Percentiles rank a stretch among this genome's conserved stretches.
phyloP scores from a whole-genome alignment of 148 eudicot genomes.

The Vaccinium corymbosum region DNA sequence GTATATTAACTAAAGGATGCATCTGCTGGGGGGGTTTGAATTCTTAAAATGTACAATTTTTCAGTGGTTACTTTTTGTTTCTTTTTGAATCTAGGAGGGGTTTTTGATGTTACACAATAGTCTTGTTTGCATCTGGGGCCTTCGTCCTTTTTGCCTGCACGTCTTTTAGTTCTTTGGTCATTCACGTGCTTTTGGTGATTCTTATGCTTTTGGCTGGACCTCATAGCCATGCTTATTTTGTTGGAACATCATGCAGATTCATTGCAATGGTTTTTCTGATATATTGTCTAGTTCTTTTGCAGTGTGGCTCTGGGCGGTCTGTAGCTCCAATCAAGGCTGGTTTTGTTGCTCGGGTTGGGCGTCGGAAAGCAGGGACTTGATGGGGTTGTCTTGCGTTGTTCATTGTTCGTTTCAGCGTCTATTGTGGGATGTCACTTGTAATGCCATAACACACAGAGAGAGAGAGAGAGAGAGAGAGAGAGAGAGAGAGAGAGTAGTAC shows the following conservation, averaged over 20 bases:
- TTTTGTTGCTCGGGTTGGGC: slow-evolving; percentile 51
- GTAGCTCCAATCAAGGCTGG: slow-evolving; percentile 63
- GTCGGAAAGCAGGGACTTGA: slow-evolving; percentile 46
- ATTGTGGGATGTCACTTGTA: neutral
- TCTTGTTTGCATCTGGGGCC: neutral
- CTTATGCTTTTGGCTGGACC: neutral
- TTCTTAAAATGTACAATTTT: neutral
- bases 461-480: too few species aligned
- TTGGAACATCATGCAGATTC: neutral
- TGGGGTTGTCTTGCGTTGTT: neutral
- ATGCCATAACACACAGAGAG: neutral
- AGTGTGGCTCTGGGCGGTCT: slow-evolving; percentile 70
- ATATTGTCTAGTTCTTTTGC: slow-evolving; percentile 9
- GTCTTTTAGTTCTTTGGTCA: neutral
- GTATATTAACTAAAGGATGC: neutral
- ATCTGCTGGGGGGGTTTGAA: neutral
- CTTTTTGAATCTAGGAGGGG: neutral
- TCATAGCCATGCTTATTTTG: neutral
- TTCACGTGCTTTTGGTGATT: neutral
- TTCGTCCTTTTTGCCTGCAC: neutral
- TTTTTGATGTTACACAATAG: neutral
- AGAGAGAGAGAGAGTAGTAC: too few species aligned
- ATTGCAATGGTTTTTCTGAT: neutral
- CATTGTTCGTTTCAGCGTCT: neutral
- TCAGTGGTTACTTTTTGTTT: neutral